Conservation (phyloP, 2,329 filamentous ascomycete genomes). For the Colletotrichum sp. region DNA sequence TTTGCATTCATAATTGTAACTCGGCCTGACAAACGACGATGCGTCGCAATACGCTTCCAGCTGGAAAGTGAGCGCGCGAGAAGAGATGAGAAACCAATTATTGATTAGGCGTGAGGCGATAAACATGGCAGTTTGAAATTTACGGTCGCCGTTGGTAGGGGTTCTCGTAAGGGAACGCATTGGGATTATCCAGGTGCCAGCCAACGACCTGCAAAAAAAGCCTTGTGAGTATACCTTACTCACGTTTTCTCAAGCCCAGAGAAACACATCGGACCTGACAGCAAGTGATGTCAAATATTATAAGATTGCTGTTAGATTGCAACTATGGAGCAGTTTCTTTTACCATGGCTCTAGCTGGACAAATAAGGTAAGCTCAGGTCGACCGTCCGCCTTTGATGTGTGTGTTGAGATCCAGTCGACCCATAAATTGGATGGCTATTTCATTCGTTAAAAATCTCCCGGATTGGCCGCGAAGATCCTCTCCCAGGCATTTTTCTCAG, state of each 20-base stretch:
- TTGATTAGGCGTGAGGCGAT: not conserved
- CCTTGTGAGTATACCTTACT: not conserved
- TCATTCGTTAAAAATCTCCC: not conserved
- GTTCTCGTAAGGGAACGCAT: not conserved
- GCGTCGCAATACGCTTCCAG: not conserved
- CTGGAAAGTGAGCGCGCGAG: not conserved
- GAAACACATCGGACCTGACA: not conserved
- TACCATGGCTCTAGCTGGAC: not conserved
- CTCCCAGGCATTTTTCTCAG: not conserved
- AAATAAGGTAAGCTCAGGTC: not conserved
- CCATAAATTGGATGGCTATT: not conserved
- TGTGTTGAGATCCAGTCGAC: not conserved
- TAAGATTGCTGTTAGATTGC: not conserved
- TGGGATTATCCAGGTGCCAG: not conserved
- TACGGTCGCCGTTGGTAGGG: not conserved
- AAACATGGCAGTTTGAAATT: not conserved
- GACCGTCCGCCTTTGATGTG: not conserved
- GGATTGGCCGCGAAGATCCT: not conserved
- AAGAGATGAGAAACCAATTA: not conserved
- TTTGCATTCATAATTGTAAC: not conserved
- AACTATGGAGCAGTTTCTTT: not conserved
- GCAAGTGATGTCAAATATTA: not conserved
- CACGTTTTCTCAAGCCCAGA: rapidly evolving
- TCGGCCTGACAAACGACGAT: rapidly evolving
- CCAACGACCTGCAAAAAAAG: not conserved